phyloP scores from a whole-genome alignment of 2,329 filamentous ascomycete genomes.

The Dactylonectria macrodidyma region DNA sequence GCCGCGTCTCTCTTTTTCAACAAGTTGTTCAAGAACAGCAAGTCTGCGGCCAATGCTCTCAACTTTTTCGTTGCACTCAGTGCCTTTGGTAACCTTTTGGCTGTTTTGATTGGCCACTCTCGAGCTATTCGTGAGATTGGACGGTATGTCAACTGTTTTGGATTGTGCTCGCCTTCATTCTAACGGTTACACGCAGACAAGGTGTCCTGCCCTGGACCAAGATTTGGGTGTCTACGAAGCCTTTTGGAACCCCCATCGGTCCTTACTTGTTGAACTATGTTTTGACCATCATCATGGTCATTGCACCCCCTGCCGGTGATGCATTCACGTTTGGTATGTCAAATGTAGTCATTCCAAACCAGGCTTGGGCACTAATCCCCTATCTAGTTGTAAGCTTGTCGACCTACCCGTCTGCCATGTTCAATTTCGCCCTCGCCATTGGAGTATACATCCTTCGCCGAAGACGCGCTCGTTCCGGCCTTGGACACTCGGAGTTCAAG shows the following conservation, averaged over 20 bases:
- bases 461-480: slow-evolving; percentile 65
- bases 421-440: slow-evolving; percentile 69
- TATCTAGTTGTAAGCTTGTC: slow-evolving; percentile 69
- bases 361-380: not conserved
- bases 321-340: slow-evolving; percentile 72
- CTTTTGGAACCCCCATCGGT: slow-evolving; percentile 74
- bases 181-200: slow-evolving; percentile 57
- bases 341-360: not conserved
- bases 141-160: slow-evolving; percentile 49
- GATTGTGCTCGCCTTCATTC: not conserved
- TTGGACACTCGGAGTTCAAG: slow-evolving; percentile 66
- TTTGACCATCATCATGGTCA: slow-evolving; percentile 71
- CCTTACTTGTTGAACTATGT: slow-evolving; percentile 71
- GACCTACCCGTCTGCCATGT: slow-evolving; percentile 71
- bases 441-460: slow-evolving; percentile 72
- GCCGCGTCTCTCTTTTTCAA: slow-evolving; percentile 72
- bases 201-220: slow-evolving; percentile 71
- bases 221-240: slow-evolving; percentile 74
- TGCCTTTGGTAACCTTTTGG: slow-evolving; percentile 72
- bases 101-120: slow-evolving; percentile 68
- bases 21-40: slow-evolving; percentile 65
- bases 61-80: slow-evolving; percentile 72
- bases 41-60: slow-evolving; percentile 63
- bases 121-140: slow-evolving; percentile 73
- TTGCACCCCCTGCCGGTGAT: slow-evolving; percentile 73